A percentile compares a stretch with the other conserved stretches of the same genome.
phyloP scores from a whole-genome alignment of 2,329 filamentous ascomycete species.

The Ustulina deusta region DNA sequence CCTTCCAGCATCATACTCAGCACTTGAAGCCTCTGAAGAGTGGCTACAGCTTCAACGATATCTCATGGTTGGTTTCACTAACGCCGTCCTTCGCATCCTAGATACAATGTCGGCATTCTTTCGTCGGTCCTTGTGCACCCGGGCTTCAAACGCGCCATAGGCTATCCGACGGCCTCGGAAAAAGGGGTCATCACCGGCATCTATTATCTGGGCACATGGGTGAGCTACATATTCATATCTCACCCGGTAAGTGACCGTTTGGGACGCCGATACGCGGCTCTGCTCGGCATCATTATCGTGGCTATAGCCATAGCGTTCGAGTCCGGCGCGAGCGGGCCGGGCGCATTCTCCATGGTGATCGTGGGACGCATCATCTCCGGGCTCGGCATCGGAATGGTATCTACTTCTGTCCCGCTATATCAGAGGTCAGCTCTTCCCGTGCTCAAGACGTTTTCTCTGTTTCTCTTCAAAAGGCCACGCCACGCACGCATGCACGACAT shows the following conservation, averaged over 20 bases:
- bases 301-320: constrained; percentile 63
- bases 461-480: background rate
- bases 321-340: constrained; percentile 56
- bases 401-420: constrained; percentile 68
- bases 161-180: constrained; percentile 58
- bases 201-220: constrained; percentile 69
- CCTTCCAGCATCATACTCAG: background rate
- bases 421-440: constrained; percentile 57
- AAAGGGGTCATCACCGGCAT: constrained; percentile 67
- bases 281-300: constrained; percentile 60
- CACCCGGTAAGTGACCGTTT: constrained; percentile 63
- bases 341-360: constrained; percentile 62
- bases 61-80: constrained; percentile 4
- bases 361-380: constrained; percentile 65
- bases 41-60: background rate
- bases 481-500: background rate
- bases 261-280: constrained; percentile 64
- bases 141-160: constrained; percentile 63
- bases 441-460: background rate
- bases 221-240: constrained; percentile 66
- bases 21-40: background rate
- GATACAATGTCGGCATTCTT: constrained; percentile 69
- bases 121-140: constrained; percentile 68
- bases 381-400: constrained; percentile 65
- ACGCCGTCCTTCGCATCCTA: constrained; percentile 38